A percentile compares a stretch with the other conserved stretches of the same genome.
Conservation (phyloP, 1,284 basidiomycete genomes). For the Sparassis latifolia region DNA sequence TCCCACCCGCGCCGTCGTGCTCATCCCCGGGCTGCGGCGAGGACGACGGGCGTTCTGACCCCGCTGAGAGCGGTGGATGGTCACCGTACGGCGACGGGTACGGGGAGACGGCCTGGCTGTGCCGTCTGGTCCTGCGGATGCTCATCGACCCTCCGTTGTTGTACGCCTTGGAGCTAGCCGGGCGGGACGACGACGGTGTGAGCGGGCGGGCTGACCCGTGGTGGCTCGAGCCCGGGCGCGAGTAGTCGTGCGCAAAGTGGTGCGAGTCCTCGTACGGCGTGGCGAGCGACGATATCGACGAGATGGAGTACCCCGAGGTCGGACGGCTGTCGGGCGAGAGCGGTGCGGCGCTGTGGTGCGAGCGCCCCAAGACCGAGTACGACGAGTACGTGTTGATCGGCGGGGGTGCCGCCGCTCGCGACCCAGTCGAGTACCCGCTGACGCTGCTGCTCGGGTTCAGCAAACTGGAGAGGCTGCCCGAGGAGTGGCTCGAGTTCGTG, state of each 20-base stretch:
- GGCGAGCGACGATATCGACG: slow-evolving; percentile 65
- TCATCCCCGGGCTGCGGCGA: slow-evolving; percentile 64
- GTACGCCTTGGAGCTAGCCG: slow-evolving; percentile 54
- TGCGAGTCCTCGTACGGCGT: slow-evolving; percentile 52
- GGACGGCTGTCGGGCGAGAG: slow-evolving; percentile 78
- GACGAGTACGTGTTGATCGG: slow-evolving; percentile 65
- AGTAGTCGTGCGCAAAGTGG: slow-evolving; percentile 50
- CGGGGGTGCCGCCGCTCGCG: slow-evolving; percentile 27
- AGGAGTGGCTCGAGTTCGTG: slow-evolving; percentile 53
- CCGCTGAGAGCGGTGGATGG: slow-evolving; percentile 40
- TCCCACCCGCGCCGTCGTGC: slow-evolving; percentile 29
- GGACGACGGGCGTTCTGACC: slow-evolving; percentile 52
- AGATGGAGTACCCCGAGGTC: slow-evolving; percentile 76
- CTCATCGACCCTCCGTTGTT: slow-evolving; percentile 43
- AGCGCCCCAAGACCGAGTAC: slow-evolving; percentile 55
- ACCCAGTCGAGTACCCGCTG: slow-evolving; percentile 42
- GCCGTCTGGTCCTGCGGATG: slow-evolving; percentile 62
- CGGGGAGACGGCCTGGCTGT: slow-evolving; percentile 78
- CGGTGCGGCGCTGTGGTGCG: slow-evolving; percentile 62
- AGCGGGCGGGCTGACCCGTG: slow-evolving; percentile 42
- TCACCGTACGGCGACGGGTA: slow-evolving; percentile 76
- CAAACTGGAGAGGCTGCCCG: slow-evolving; percentile 67
- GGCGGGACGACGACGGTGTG: slow-evolving; percentile 42
- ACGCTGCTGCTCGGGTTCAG: slow-evolving; percentile 66
- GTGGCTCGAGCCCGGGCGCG: slow-evolving; percentile 65